Percentiles rank a stretch among this genome's conserved stretches.
These are phyloP conservation scores for Fusarium musae DNA, from an alignment of 2,329 filamentous ascomycete genomes.

Conservation along the genomic window DNA sequence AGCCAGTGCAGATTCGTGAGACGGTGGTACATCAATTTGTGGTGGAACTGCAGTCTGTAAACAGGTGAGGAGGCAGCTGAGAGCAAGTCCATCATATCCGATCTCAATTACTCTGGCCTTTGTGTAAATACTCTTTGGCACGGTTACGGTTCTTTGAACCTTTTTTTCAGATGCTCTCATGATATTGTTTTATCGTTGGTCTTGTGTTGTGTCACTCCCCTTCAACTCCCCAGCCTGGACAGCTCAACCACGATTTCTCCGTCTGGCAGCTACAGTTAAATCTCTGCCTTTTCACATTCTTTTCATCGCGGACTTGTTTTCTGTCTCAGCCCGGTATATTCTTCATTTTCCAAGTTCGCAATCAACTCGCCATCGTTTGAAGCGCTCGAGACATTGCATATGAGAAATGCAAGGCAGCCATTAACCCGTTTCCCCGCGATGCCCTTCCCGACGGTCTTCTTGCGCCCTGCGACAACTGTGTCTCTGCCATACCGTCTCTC, in stretches of 20 bases:
- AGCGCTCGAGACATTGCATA: neutral
- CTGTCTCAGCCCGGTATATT: fast-evolving
- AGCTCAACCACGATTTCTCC: neutral
- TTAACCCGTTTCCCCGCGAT: neutral
- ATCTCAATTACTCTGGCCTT: fast-evolving
- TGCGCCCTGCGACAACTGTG: neutral
- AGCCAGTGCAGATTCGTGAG: neutral
- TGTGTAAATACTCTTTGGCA: neutral
- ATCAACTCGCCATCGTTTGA: neutral
- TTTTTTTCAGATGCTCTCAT: fast-evolving
- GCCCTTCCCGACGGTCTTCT: neutral
- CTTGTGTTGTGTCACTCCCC: neutral
- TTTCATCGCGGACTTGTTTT: fast-evolving
- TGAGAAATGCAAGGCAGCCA: neutral
- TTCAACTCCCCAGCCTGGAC: neutral
- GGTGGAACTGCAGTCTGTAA: fast-evolving
- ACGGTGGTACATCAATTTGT: neutral
- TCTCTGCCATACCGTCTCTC: neutral
- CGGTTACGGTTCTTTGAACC: fast-evolving
- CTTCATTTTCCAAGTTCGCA: neutral
- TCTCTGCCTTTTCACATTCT: neutral
- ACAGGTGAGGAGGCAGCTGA: neutral
- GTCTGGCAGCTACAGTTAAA: fast-evolving
- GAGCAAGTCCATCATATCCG: neutral
- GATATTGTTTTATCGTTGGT: neutral